Evolutionary conservation across 1,139 yeast species (phyloP).

Genomic region (Entelexis paramagnoliae): DNA sequence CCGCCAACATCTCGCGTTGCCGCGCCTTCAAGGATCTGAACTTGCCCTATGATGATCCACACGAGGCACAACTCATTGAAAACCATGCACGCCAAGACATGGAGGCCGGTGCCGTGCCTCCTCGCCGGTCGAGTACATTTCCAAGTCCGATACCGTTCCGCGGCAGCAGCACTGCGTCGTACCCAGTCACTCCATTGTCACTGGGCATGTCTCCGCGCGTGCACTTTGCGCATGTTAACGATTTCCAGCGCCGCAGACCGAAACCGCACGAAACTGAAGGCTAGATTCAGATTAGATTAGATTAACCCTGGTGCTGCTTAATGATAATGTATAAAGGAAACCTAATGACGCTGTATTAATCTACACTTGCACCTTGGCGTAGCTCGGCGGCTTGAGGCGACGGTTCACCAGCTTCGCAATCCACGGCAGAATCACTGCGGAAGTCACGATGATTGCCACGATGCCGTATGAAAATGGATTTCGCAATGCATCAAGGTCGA

Average conservation of each 20-base stretch:
- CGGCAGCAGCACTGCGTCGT: background rate
- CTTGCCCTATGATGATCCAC: slow-evolving; percentile 57
- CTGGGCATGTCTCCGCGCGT: slow-evolving; percentile 10
- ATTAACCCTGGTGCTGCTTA: too few species aligned
- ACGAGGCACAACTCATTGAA: slow-evolving; percentile 13
- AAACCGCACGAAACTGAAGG: background rate
- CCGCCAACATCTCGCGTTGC: slow-evolving; percentile 72
- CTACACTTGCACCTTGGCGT: slow-evolving; percentile 73
- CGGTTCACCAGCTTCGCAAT: slow-evolving; percentile 63
- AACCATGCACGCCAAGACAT: background rate
- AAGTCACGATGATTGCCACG: slow-evolving; percentile 47
- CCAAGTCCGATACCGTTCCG: background rate
- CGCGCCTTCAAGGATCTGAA: slow-evolving; percentile 82
- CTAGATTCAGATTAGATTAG: background rate
- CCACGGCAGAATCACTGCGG: slow-evolving; percentile 88
- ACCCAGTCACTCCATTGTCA: background rate
- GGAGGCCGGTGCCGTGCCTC: background rate
- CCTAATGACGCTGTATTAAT: background rate
- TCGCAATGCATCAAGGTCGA: slow-evolving; percentile 54
- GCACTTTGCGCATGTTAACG: slow-evolving; percentile 15
- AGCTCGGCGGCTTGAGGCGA: slow-evolving; percentile 80
- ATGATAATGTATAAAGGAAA: too few species aligned
- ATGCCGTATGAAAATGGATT: slow-evolving; percentile 62
- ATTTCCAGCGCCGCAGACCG: slow-evolving; percentile 15
- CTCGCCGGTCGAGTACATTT: background rate